Percentiles rank a stretch among this genome's conserved stretches.
These are phyloP conservation scores for Epichloe glyceriae DNA, from an alignment of 2,329 filamentous ascomycete genomes.

Conservation along the genomic window DNA sequence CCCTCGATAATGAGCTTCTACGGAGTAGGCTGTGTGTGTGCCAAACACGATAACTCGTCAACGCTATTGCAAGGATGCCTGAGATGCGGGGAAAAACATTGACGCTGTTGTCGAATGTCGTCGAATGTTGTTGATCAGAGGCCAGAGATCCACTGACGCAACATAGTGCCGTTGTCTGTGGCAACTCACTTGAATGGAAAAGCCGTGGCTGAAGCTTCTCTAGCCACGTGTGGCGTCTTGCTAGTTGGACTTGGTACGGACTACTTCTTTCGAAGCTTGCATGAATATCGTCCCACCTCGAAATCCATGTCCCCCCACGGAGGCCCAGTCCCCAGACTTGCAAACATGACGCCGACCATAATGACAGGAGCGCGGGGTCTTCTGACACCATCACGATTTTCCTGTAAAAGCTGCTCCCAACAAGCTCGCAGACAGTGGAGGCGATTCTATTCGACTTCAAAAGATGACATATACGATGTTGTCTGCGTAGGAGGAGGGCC, in stretches of 20 bases:
- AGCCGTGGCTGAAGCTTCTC: not conserved
- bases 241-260: no score
- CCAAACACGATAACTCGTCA: not conserved
- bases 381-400: constrained; percentile 18
- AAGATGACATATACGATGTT: constrained; percentile 76
- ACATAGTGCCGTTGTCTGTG: constrained; percentile 26
- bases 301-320: not conserved
- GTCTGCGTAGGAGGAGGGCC: constrained; percentile 85
- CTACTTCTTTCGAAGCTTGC: not conserved
- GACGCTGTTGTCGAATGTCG: not conserved
- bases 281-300: not conserved
- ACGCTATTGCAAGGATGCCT: not conserved
- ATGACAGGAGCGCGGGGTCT: constrained; percentile 18
- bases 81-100: not conserved
- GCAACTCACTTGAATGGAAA: constrained; percentile 17
- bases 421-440: constrained; percentile 22
- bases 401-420: constrained; percentile 36
- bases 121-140: constrained; percentile 7
- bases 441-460: constrained; percentile 28
- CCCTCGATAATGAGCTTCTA: not conserved
- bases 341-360: not conserved
- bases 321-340: no score
- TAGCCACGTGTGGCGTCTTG: constrained; percentile 5
- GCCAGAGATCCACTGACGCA: constrained; percentile 19
- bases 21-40: not conserved